These are phyloP conservation scores for Auricularia cornea DNA, from an alignment of 768 basidiomycete genomes.

Conservation along the genomic window DNA sequence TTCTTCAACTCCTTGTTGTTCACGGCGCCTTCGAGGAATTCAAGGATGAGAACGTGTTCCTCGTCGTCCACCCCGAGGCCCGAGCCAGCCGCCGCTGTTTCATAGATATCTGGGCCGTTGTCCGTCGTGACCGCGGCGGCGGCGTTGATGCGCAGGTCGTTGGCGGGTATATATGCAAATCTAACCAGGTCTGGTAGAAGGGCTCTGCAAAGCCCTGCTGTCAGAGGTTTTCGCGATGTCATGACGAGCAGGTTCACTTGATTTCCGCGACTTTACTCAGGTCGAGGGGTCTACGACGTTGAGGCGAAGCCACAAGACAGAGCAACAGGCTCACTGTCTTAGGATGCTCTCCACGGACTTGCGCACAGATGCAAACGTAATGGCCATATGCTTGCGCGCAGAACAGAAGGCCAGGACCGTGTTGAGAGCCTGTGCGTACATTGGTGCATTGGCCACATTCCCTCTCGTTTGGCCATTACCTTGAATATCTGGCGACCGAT, in stretches of 20 bases:
- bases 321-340: conserved; percentile 45
- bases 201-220: conserved; percentile 36
- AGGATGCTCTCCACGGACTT: conserved; percentile 74
- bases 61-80: conserved; percentile 24
- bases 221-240: background rate
- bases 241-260: conserved; percentile 40
- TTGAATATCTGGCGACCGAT: conserved; percentile 44
- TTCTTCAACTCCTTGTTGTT: conserved; percentile 14
- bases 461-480: too few relatives aligned
- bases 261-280: conserved; percentile 73
- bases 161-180: conserved; percentile 70
- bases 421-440: conserved; percentile 58
- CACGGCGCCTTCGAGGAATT: conserved; percentile 41
- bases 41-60: conserved; percentile 43
- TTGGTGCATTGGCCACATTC: background rate
- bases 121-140: conserved; percentile 21
- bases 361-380: conserved; percentile 66
- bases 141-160: conserved; percentile 49
- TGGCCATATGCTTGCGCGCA: conserved; percentile 69
- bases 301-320: conserved; percentile 2
- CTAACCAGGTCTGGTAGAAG: conserved; percentile 74
- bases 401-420: conserved; percentile 85
- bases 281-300: conserved; percentile 56
- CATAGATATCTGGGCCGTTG: conserved; percentile 16
- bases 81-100: conserved; percentile 4